A percentile compares a stretch with the other conserved stretches of the same genome.
phyloP scores from a whole-genome alignment of 2,329 filamentous ascomycete species.

The Aspergillus neotritici region DNA sequence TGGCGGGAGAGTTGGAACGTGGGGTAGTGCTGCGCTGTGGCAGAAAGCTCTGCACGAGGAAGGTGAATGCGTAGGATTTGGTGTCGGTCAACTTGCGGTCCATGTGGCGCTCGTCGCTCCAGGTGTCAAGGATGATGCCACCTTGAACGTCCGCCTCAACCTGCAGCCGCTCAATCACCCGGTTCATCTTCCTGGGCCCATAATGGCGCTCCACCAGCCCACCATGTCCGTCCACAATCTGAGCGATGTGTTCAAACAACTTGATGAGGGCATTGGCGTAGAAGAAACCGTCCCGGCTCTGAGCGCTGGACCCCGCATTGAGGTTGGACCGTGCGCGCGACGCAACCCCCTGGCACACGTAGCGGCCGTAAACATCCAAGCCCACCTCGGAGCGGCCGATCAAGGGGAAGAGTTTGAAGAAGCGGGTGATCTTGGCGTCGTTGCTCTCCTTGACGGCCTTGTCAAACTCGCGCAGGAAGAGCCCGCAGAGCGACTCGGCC shows the following conservation, averaged over 20 bases:
- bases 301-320: slow-evolving; percentile 59
- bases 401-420: slow-evolving; percentile 96
- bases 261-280: slow-evolving; percentile 87
- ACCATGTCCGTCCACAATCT: slow-evolving; percentile 90
- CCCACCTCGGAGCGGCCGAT: slow-evolving; percentile 86
- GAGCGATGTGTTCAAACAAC: slow-evolving; percentile 94
- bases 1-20: slow-evolving; percentile 70
- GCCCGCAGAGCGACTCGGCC: slow-evolving; percentile 77
- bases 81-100: slow-evolving; percentile 87
- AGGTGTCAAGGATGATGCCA: slow-evolving; percentile 90
- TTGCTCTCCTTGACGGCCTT: slow-evolving; percentile 84
- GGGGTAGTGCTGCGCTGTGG: slow-evolving; percentile 64
- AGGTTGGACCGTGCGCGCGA: slow-evolving; percentile 74
- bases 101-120: slow-evolving; percentile 81
- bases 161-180: slow-evolving; percentile 87
- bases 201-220: slow-evolving; percentile 91
- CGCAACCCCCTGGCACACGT: slow-evolving; percentile 93
- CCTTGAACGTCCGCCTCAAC: slow-evolving; percentile 94
- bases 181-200: slow-evolving; percentile 84
- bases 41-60: slow-evolving; percentile 89
- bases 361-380: slow-evolving; percentile 88
- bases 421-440: slow-evolving; percentile 81
- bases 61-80: slow-evolving; percentile 96
- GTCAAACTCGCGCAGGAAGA: slow-evolving; percentile 93
- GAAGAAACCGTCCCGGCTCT: slow-evolving; percentile 73